Evolutionary conservation across 805 yeast species (phyloP), one percentile per base, ranked within the genome.

Genomic region (Spathaspora passalidarum): DNA sequence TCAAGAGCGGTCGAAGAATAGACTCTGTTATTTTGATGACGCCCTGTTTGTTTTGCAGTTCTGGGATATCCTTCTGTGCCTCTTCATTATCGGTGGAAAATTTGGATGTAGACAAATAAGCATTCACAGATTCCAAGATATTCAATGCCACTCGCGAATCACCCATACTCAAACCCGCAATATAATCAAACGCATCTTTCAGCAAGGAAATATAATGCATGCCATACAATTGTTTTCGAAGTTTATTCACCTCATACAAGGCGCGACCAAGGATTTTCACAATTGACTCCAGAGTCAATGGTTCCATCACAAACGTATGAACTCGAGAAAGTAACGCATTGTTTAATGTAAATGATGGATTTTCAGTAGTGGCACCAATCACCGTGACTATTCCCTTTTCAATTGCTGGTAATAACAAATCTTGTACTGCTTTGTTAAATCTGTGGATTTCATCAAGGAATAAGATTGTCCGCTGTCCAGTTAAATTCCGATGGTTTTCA

Each of bases 111-210:
- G 75, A 53, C 42, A 76, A 66, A 60, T 78, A 78, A 0, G 85
- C 79, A 55, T 83, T 84, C 9, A 84, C 63, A 40, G 90, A 72
- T 57, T 92, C 99, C 34, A 94, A 60, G 38, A 89, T 66, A 51
- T 91, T 90, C 21, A 94, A 67, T 0, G 96, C 94, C 18, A 83
- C 78, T 43, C 99, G 71, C 0, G 96, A 89, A 61, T 94, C 98
- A 1, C 99, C 99, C 52, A 85, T 83, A 0, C 96, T 78, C 7
- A 90, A 66, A 38, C 79, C 81, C 3, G 88, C 84, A 4, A 92
- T 68, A 59, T 88, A 84, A 34, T 80, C 81, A 34, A 86, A 66
- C 0, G 87, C 79, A 2, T 77, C 83, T 40, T 75, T 73, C 6
- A 74, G 63, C 32, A 90, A 61, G 16, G 77, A 74, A 26, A 86